These are phyloP conservation scores for Citrus cavaleriei DNA, from an alignment of 345 rosid species.

Conservation along the genomic window DNA sequence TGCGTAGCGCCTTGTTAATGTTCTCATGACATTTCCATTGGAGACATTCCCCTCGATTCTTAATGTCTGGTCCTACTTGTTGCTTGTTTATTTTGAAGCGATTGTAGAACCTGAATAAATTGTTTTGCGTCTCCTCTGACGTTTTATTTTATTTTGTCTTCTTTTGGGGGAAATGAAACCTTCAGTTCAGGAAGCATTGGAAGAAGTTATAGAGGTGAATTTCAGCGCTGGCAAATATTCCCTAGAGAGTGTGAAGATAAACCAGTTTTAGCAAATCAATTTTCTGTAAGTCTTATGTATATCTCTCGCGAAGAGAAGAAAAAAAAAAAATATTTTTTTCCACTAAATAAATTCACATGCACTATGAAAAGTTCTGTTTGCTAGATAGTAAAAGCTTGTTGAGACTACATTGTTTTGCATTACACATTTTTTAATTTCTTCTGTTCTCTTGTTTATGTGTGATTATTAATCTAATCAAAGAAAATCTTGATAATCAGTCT, in stretches of 20 bases:
- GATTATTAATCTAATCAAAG: background rate
- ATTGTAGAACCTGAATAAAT: background rate
- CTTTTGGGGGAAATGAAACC: background rate
- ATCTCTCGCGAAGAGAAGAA: background rate
- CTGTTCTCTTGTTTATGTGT: background rate
- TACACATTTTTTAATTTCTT: background rate
- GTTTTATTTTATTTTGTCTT: background rate
- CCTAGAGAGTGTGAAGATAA: conserved; percentile 71
- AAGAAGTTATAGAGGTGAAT: conserved; percentile 87
- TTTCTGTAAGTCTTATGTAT: conserved; percentile 73
- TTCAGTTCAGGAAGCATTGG: conserved; percentile 87
- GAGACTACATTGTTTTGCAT: background rate
- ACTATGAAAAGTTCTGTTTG: background rate
- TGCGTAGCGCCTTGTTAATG: background rate
- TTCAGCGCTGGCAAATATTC: conserved; percentile 78
- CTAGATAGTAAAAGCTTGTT: background rate
- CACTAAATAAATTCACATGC: background rate
- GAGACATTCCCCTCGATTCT: background rate
- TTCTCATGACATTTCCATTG: background rate
- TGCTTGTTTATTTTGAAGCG: background rate
- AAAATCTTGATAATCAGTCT: background rate
- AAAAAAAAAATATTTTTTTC: background rate
- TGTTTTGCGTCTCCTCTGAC: background rate
- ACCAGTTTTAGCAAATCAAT: conserved; percentile 83
- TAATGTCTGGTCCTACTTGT: background rate